Conservation (phyloP, 441 rosid species). For the Arabidopsis lyrata region DNA sequence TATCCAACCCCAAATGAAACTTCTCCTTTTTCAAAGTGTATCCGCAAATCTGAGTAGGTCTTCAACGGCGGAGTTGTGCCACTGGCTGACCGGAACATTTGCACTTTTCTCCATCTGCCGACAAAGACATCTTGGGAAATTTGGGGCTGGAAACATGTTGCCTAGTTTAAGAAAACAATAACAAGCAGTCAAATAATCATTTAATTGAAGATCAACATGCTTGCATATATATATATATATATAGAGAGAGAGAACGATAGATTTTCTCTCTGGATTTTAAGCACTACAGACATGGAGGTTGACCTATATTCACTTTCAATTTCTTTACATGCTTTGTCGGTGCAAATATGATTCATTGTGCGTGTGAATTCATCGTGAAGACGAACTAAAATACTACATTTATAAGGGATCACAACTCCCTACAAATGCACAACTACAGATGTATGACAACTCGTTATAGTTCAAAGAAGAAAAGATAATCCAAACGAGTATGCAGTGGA, state of each 20-base stretch:
- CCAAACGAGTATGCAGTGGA: conserved; percentile 18
- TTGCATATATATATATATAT: background rate
- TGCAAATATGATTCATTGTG: conserved; percentile 5
- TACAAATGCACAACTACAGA: background rate
- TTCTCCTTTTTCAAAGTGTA: conserved; percentile 82
- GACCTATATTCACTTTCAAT: conserved; percentile 4
- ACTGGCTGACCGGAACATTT: conserved; percentile 92
- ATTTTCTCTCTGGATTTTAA: background rate
- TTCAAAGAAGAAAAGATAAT: conserved; percentile 6
- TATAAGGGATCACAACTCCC: background rate
- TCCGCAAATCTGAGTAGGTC: conserved; percentile 83
- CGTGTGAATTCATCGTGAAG: background rate
- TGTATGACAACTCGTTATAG: background rate
- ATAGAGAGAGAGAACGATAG: background rate
- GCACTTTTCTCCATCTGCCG: conserved; percentile 98
- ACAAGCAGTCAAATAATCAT: conserved; percentile 28
- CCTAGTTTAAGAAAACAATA: conserved; percentile 63
- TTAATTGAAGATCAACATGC: conserved; percentile 12
- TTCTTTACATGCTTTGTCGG: background rate
- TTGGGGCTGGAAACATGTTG: conserved; percentile 98
- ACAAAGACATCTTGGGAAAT: conserved; percentile 86
- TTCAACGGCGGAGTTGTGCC: conserved; percentile 99
- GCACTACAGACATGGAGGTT: background rate
- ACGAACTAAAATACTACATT: background rate
- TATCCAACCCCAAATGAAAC: conserved; percentile 94